Conservation (phyloP, 2,329 filamentous ascomycete species). For the Phyllosticta capitalensis region DNA sequence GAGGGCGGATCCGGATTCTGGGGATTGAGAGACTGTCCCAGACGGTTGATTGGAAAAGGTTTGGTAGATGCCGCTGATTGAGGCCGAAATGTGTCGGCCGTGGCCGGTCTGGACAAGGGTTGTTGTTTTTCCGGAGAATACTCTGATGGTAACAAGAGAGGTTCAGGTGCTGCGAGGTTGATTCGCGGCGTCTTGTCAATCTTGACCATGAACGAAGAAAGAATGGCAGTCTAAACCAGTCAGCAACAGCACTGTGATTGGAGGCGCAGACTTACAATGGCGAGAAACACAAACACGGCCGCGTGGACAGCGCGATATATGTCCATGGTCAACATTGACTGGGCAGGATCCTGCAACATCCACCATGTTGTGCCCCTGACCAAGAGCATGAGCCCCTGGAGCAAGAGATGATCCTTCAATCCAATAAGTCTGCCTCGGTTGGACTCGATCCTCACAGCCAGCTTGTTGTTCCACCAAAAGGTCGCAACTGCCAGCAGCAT, state of each 20-base stretch:
- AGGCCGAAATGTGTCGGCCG: slow-evolving; percentile 18
- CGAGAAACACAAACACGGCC: slow-evolving; percentile 44
- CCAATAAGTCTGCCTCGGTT: slow-evolving; percentile 45
- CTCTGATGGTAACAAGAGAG: slow-evolving; percentile 15
- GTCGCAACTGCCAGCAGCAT: slow-evolving; percentile 43
- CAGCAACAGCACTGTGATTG: neutral
- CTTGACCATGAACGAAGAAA: slow-evolving; percentile 45
- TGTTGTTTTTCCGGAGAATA: slow-evolving; percentile 16
- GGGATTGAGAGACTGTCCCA: slow-evolving; percentile 17
- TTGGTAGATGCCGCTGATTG: slow-evolving; percentile 30
- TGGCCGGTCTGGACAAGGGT: slow-evolving; percentile 13
- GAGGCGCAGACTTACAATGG: slow-evolving; percentile 41
- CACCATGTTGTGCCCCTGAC: slow-evolving; percentile 40
- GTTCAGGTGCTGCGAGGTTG: slow-evolving; percentile 19
- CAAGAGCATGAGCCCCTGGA: slow-evolving; percentile 51
- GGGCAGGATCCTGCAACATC: slow-evolving; percentile 18
- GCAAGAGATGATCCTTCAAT: slow-evolving; percentile 55
- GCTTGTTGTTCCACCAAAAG: slow-evolving; percentile 60
- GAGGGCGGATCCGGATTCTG: slow-evolving; percentile 20
- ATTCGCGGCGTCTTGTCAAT: slow-evolving; percentile 39
- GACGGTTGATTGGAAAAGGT: slow-evolving; percentile 28
- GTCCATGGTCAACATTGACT: slow-evolving; percentile 16
- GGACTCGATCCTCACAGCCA: slow-evolving; percentile 51
- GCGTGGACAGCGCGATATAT: slow-evolving; percentile 44
- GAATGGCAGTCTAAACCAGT: slow-evolving; percentile 15